These are phyloP conservation scores for Diaporthe nobilis DNA, from an alignment of 2,329 filamentous ascomycete species.

Conservation along the genomic window DNA sequence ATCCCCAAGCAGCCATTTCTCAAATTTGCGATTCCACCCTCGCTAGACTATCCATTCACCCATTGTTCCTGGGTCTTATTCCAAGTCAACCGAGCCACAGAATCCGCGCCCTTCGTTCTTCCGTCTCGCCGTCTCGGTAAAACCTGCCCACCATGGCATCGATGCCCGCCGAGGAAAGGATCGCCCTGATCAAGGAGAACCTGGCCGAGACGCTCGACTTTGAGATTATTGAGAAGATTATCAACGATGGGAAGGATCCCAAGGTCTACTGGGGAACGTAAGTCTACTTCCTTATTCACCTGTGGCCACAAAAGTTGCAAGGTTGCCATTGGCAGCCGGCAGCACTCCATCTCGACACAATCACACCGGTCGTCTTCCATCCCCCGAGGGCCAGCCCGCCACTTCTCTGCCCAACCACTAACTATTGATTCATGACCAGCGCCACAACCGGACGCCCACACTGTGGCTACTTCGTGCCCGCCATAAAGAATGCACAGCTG, in stretches of 20 bases:
- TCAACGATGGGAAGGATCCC: constrained; percentile 78
- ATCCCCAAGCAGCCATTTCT: constrained; percentile 1
- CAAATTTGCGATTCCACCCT: background rate
- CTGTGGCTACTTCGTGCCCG: constrained; percentile 89
- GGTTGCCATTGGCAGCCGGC: background rate
- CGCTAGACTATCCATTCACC: background rate
- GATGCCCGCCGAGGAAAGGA: constrained; percentile 69
- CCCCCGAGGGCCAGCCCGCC: background rate
- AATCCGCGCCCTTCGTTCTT: background rate
- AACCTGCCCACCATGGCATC: constrained; percentile 63
- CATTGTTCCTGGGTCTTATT: background rate
- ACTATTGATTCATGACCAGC: constrained; percentile 57
- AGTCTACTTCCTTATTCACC: background rate
- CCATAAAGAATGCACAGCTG: constrained; percentile 91
- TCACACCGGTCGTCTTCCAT: background rate
- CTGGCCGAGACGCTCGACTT: constrained; percentile 86
- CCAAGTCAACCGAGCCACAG: background rate
- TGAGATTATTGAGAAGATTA: constrained; percentile 83
- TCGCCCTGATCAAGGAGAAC: constrained; percentile 84
- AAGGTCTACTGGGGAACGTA: constrained; percentile 85
- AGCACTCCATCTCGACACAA: background rate
- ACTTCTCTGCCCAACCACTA: constrained; percentile 13
- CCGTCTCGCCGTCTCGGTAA: background rate
- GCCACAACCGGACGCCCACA: constrained; percentile 91
- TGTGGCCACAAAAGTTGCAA: background rate